These are phyloP conservation scores for Peniophora sp. DNA, from an alignment of 1,284 basidiomycete genomes.

Conservation along the genomic window DNA sequence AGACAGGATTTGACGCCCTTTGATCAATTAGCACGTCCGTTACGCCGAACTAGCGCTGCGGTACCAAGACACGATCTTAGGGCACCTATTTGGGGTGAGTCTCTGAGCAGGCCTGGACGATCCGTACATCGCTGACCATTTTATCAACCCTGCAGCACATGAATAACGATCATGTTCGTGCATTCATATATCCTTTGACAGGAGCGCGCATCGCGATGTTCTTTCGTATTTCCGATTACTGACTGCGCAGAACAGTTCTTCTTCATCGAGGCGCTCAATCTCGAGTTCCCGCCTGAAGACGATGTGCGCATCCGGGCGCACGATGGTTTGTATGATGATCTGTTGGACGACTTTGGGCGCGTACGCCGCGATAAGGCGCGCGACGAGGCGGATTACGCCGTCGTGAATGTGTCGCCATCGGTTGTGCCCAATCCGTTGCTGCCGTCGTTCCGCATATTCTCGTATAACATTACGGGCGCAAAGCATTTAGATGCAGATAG, in stretches of 20 bases:
- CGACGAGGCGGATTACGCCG: conserved; percentile 57
- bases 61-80: conserved; percentile 88
- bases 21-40: conserved; percentile 51
- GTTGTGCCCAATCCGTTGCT: conserved; percentile 86
- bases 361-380: conserved; percentile 45
- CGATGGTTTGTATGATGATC: conserved; percentile 39
- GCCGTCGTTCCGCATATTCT: conserved; percentile 77
- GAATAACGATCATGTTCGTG: conserved; percentile 67
- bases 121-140: not conserved
- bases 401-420: conserved; percentile 73
- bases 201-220: not conserved
- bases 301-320: conserved; percentile 17
- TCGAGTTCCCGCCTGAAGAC: conserved; percentile 23
- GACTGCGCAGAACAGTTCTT: conserved; percentile 40
- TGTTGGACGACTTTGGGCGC: conserved; percentile 49
- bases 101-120: conserved; percentile 19
- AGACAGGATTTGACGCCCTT: conserved; percentile 3
- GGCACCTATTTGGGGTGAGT: conserved; percentile 76
- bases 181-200: not conserved
- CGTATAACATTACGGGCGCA: conserved; percentile 63
- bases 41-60: conserved; percentile 79
- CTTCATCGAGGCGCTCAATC: conserved; percentile 50
- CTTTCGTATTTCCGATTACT: not conserved
- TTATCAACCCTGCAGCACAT: conserved; percentile 43
- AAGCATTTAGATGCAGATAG: conserved; percentile 15